Base-by-base conservation (phyloP, 257 asterid genomes). In the Asclepias syriaca region DNA sequence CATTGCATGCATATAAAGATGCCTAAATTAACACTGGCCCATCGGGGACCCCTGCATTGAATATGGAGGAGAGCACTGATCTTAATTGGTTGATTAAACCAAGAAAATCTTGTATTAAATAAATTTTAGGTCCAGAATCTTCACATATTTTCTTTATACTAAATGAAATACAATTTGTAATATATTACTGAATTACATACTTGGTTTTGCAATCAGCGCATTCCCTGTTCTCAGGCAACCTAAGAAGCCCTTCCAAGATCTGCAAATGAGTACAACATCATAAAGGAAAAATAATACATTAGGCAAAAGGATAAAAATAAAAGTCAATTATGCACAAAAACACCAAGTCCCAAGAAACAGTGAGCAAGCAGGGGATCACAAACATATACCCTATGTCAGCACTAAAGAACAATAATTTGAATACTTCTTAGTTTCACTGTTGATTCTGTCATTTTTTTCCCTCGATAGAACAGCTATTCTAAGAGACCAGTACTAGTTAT, bases 21-120 rank as follows among this genome's bases (percentile, higher is more conserved):
- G 74, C 99, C 99, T 71, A 95, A 85, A 81, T 95, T 95, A 86
- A 95, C 99, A 55, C 99, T 95, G 75, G 99, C 99, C 99, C 99
- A 95, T 72, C 99, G 91, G 71, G 99, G 99, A 82, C 98, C 99
- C 81, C 99, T 95, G 86, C 75, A 71, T 75, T 71, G 43, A 66
- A 78, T 19, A 16, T 72, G 56, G 29, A 32, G 22, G 72, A 68
- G 53, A 37, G 4, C 15, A 40, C 39, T 32, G 19, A 34, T 48
- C 11, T 34, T 8, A 49, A 59, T 60, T 7, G 21, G 0, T 63
- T 54, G 51, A 45, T 18, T 9, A 75, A 19, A 34, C 40, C 27
- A 53, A 66, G 34, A 48, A 18, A 49, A 3, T 57, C 1, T 2
- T 51, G 16, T 49, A 5, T 66, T n/a, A 19, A 49, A 49, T 67